phyloP scores from a whole-genome alignment of 768 basidiomycete species.

The Cytidiella melzeri region DNA sequence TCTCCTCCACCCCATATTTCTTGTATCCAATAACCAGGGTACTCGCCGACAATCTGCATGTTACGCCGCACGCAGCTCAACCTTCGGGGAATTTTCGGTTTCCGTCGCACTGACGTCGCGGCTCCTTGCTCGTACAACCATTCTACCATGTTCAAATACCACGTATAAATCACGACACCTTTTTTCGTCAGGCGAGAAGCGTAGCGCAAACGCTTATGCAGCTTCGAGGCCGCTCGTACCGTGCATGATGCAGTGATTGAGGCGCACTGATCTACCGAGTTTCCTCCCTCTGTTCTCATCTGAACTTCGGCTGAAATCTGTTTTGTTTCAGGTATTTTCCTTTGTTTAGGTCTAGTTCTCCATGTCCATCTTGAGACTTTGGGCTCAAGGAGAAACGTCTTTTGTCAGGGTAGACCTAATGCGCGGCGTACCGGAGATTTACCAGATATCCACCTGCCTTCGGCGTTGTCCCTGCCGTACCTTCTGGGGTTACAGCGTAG shows the following conservation, averaged over 20 bases:
- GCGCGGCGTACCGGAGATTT: slow-evolving; percentile 6
- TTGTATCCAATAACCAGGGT: background rate
- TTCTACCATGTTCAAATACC: slow-evolving; percentile 7
- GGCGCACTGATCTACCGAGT: slow-evolving; percentile 11
- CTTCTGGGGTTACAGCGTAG: too few relatives aligned
- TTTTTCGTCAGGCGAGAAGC: background rate
- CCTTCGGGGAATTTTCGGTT: slow-evolving; percentile 13
- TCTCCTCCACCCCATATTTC: background rate
- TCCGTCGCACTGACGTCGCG: slow-evolving; percentile 6
- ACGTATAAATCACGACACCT: background rate
- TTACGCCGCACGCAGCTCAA: slow-evolving; percentile 3
- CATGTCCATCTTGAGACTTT: background rate
- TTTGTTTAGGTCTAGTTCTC: background rate
- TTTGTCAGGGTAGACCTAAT: background rate
- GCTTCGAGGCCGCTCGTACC: background rate
- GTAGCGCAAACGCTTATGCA: background rate
- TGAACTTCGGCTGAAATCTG: slow-evolving; percentile 14
- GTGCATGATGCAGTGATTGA: slow-evolving; percentile 2
- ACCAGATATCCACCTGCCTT: too few relatives aligned
- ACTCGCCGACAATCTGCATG: slow-evolving; percentile 1
- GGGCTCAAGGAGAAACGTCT: background rate
- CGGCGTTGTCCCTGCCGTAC: too few relatives aligned
- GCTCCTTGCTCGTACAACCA: slow-evolving; percentile 4
- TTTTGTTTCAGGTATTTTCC: background rate
- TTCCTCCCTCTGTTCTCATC: slow-evolving; percentile 12